These are phyloP conservation scores for Aspergillus bombycis DNA, from an alignment of 2,329 filamentous ascomycete genomes.

Conservation along the genomic window DNA sequence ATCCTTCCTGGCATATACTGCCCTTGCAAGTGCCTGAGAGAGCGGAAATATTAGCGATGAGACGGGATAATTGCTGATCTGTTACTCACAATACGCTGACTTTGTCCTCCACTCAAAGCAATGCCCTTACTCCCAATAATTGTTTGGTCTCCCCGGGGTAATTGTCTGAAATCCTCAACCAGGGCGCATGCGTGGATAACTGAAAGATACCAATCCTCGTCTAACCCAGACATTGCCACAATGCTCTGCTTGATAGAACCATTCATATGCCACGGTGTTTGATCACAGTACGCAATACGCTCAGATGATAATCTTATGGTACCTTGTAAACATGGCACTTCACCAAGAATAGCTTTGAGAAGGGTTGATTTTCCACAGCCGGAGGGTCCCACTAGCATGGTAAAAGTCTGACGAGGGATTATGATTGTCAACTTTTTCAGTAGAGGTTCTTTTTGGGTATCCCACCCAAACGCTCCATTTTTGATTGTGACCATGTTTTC, in stretches of 20 bases:
- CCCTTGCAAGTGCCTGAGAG: slow-evolving; percentile 52
- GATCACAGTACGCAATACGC: slow-evolving; percentile 46
- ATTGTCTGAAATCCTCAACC: slow-evolving; percentile 42
- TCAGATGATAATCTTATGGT: slow-evolving; percentile 34
- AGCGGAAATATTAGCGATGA: not conserved
- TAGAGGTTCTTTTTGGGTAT: slow-evolving; percentile 43
- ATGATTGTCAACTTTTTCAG: slow-evolving; percentile 46
- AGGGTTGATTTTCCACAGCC: slow-evolving; percentile 59
- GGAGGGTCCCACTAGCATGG: slow-evolving; percentile 55
- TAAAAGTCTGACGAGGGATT: slow-evolving; percentile 48
- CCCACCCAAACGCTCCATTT: slow-evolving; percentile 53
- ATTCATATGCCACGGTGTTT: slow-evolving; percentile 47
- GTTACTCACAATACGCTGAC: slow-evolving; percentile 50
- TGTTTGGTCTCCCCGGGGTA: slow-evolving; percentile 49
- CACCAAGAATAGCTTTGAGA: slow-evolving; percentile 50
- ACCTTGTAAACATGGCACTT: slow-evolving; percentile 41
- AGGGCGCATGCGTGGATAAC: slow-evolving; percentile 43
- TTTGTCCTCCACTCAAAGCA: slow-evolving; percentile 57
- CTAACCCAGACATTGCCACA: slow-evolving; percentile 39
- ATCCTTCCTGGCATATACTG: slow-evolving; percentile 53
- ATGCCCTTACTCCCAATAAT: slow-evolving; percentile 56
- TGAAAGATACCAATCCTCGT: slow-evolving; percentile 41
- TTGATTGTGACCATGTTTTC: slow-evolving; percentile 44
- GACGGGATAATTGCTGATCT: not conserved
- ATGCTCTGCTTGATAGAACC: slow-evolving; percentile 46